Evolutionary conservation across 768 basidiomycete species (phyloP), one percentile per base, ranked within the genome.

Genomic region (Pleurotus sapidus): DNA sequence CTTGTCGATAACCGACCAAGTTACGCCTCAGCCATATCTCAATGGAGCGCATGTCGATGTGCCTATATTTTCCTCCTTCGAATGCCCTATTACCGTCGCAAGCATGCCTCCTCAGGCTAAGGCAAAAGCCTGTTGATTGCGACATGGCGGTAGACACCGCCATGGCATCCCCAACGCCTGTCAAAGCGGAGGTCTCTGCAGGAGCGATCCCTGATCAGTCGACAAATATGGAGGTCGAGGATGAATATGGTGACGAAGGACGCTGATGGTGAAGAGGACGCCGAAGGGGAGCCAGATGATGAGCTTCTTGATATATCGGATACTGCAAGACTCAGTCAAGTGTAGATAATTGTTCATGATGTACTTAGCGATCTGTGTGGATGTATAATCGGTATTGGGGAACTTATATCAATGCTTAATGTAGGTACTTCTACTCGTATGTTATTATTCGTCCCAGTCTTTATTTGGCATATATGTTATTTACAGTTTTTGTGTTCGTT

Each of bases 221-320:
- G 42, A 57, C 54, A 38, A 65, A 63, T 57, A 70, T 61, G 46
- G 64, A 63, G 43, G 60, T 58, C 14, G 72, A 79, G 60, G 63
- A 68, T 62, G 69, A 68, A 27, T 62, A 61, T 45, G 67, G 72
- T 4, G 80, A 83, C 55, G 74, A 73, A 40, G 81, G 81, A 78
- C 53, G 73, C 64, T 34, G 71, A 70, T 34, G 70, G 67, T 63
- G 74, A 77, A 51, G 77, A 80, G 60, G 76, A 74, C 46, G 74
- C 72, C 17, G 74, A 79, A 46, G 74, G 74, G 49, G 75, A 75
- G 46, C 56, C 68, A 68, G 72, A 76, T 55, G 72, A 71, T 42
- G 72, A 72, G 57, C 55, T 61, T 51, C 46, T 53, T 43, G 68
- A 66, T 57, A 69, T 60, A 60, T 43, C 61, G 63, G 46, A 46